phyloP scores from a whole-genome alignment of 805 yeast species.

The Saccharomycopsis olivae region DNA sequence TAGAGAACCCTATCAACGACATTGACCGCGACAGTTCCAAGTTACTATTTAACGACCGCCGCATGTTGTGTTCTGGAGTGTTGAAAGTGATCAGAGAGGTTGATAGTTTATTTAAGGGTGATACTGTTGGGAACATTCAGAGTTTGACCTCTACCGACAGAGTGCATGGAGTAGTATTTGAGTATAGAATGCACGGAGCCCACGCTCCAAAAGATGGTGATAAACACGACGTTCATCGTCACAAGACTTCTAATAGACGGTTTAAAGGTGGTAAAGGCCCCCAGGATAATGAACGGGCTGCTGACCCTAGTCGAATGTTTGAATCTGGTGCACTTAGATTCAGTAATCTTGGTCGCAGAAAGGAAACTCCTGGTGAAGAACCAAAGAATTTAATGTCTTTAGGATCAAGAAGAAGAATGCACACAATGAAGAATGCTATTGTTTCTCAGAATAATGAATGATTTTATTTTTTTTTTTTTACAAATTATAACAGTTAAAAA shows the following conservation, averaged over 20 bases:
- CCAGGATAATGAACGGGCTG: neutral
- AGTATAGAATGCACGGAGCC: constrained; percentile 38
- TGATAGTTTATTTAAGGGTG: constrained; percentile 32
- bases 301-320: constrained; percentile 1
- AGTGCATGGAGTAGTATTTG: constrained; percentile 35
- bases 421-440: neutral
- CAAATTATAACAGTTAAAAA: neutral
- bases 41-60: constrained; percentile 34
- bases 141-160: constrained; percentile 30
- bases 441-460: neutral
- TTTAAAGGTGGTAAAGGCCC: neutral
- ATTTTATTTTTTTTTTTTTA: no score
- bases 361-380: constrained; percentile 2
- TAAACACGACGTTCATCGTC: constrained; percentile 2
- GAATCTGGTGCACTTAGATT: constrained; percentile 12
- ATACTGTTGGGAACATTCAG: constrained; percentile 23
- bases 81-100: constrained; percentile 37
- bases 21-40: neutral
- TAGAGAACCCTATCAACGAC: constrained; percentile 1
- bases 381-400: constrained; percentile 13
- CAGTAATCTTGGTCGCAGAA: constrained; percentile 12
- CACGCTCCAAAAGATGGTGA: constrained; percentile 5
- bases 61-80: constrained; percentile 37
- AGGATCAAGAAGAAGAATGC: constrained; percentile 14
- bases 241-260: constrained; percentile 1